Evolutionary conservation across 768 basidiomycete genomes (phyloP), one percentile per base, ranked within the genome.

Genomic region (Piloderma croceum): DNA sequence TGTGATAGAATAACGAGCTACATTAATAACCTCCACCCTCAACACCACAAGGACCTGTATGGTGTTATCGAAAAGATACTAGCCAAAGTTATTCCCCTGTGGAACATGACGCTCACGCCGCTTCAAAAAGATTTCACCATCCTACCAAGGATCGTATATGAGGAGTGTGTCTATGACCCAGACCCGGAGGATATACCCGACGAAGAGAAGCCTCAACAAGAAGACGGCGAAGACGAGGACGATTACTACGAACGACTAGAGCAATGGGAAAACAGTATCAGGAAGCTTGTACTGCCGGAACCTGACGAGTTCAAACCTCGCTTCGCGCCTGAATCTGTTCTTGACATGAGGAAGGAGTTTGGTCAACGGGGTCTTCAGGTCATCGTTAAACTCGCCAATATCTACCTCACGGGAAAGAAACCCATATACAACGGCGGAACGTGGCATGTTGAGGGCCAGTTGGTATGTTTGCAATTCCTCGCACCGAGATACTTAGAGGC

Each of bases 301-400:
- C 43, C 49, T 4, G 43, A 27, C 7, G n/a, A 11, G n/a, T 55
- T 53, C 34, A 10, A 38, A 12, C 46, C 54, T 18, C 43, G n/a
- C n/a, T n/a, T n/a, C n/a, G n/a, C n/a, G n/a, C n/a, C n/a, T n/a
- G n/a, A n/a, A n/a, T n/a, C n/a, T n/a, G n/a, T n/a, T n/a, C n/a
- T n/a, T n/a, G n/a, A n/a, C n/a, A n/a, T n/a, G n/a, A n/a, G n/a
- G n/a, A n/a, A n/a, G n/a, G n/a, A n/a, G n/a, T n/a, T n/a, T n/a
- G n/a, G n/a, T n/a, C n/a, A n/a, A n/a, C n/a, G n/a, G n/a, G n/a
- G n/a, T 31, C 48, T 64, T 1, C 62, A 62, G 25, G 64, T 72
- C 34, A 60, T 58, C 24, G 66, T 73, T 23, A 73, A 70, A 52
- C 50, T 70, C 7, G 52, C 69, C 3, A 64, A 57, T 31, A 64